Conservation (phyloP, 2,329 filamentous ascomycete genomes). For the Venturia nashicola region DNA sequence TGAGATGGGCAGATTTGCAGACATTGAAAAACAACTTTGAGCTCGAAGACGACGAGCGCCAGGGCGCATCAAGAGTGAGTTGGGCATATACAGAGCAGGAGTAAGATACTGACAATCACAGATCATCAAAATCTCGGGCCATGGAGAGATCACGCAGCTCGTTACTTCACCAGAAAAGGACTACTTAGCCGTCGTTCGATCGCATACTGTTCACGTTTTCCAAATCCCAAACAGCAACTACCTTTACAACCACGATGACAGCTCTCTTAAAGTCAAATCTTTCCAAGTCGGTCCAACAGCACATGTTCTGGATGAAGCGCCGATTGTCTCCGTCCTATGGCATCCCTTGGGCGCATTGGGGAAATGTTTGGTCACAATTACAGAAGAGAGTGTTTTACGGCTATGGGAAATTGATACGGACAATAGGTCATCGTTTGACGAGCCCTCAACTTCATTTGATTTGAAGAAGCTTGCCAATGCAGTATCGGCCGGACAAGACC, state of each 20-base stretch:
- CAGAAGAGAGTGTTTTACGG: slow-evolving; percentile 74
- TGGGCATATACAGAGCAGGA: not conserved
- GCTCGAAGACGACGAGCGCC: not conserved
- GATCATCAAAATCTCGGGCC: slow-evolving; percentile 66
- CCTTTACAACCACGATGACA: slow-evolving; percentile 47
- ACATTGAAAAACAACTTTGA: slow-evolving; percentile 47
- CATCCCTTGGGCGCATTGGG: slow-evolving; percentile 80
- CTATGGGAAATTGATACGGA: slow-evolving; percentile 81
- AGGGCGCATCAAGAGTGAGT: slow-evolving; percentile 2
- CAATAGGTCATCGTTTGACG: slow-evolving; percentile 78
- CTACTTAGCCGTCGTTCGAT: slow-evolving; percentile 74
- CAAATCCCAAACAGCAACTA: slow-evolving; percentile 72
- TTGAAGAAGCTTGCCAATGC: slow-evolving; percentile 81
- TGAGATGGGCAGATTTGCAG: slow-evolving; percentile 80
- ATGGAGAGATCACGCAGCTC: slow-evolving; percentile 74
- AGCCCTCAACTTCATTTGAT: slow-evolving; percentile 73
- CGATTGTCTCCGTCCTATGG: slow-evolving; percentile 75
- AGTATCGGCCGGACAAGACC: slow-evolving; percentile 68
- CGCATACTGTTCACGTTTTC: slow-evolving; percentile 78
- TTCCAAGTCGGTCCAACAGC: slow-evolving; percentile 88
- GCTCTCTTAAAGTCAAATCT: slow-evolving; percentile 66
- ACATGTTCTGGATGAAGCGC: slow-evolving; percentile 75
- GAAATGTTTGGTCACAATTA: slow-evolving; percentile 75
- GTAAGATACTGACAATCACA: slow-evolving; percentile 22
- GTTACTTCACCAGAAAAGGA: slow-evolving; percentile 70